phyloP scores from a whole-genome alignment of 2,329 filamentous ascomycete species.

The Camillea tinctor region DNA sequence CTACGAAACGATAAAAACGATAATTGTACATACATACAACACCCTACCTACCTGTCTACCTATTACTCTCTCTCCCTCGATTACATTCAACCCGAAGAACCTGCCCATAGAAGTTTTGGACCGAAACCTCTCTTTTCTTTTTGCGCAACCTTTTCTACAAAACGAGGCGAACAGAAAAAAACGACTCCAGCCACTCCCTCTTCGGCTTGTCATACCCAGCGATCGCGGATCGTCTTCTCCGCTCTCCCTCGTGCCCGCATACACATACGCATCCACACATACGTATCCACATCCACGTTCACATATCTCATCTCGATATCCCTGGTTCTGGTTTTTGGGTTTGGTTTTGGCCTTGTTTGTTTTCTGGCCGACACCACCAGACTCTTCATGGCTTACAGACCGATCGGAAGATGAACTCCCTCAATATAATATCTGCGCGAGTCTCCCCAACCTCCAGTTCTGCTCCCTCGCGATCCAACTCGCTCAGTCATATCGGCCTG shows the following conservation, averaged over 20 bases:
- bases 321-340: conserved; percentile 3
- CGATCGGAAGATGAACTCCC: conserved; percentile 82
- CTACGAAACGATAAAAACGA: not conserved
- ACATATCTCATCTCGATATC: conserved; percentile 2
- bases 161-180: not conserved
- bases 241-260: not conserved
- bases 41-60: conserved; percentile 4
- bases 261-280: not conserved
- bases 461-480: conserved; percentile 59
- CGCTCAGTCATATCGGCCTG: conserved; percentile 52
- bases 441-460: conserved; percentile 64
- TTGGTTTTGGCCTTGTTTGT: conserved; percentile 6
- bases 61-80: not conserved
- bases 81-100: not conserved
- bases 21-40: conserved; percentile 3
- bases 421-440: conserved; percentile 88
- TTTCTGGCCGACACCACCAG: conserved; percentile 22
- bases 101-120: not conserved
- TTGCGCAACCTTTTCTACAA: not conserved
- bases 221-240: not conserved
- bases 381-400: conserved; percentile 52
- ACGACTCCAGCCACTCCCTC: not conserved
- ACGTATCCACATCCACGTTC: not conserved
- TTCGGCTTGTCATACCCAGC: not conserved
- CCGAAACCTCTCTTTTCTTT: not conserved